Conservation (phyloP, 345 rosid genomes). For the Pistacia vera region DNA sequence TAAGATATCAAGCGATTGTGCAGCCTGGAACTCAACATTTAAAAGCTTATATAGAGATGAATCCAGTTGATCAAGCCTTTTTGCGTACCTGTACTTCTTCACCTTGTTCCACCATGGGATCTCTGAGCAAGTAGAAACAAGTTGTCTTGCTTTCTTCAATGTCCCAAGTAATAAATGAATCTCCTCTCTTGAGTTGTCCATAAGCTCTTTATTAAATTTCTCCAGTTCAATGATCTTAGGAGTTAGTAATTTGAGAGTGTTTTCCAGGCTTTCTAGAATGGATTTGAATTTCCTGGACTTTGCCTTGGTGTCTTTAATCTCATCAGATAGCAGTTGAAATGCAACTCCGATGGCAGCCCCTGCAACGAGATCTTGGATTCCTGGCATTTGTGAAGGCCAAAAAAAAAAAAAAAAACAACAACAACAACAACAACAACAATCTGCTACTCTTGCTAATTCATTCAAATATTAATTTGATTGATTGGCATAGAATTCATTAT, state of each 20-base stretch:
- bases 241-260: neutral
- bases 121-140: neutral
- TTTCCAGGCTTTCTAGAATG: neutral
- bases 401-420: too few species aligned
- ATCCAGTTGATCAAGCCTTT: neutral
- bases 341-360: neutral
- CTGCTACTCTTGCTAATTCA: too few species aligned
- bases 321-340: neutral
- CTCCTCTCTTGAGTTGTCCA: neutral
- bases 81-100: neutral
- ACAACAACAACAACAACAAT: too few species aligned
- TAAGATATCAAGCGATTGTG: neutral
- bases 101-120: neutral
- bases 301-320: neutral
- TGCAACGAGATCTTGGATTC: neutral
- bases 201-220: neutral
- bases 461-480: too few species aligned
- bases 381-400: neutral
- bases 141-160: neutral
- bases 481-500: too few species aligned
- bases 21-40: neutral
- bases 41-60: neutral
- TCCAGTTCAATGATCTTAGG: neutral
- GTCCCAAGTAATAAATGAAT: neutral
- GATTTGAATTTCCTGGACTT: neutral